Conservation (phyloP, 805 yeast species). For the Spencermartinsiella europaea region DNA sequence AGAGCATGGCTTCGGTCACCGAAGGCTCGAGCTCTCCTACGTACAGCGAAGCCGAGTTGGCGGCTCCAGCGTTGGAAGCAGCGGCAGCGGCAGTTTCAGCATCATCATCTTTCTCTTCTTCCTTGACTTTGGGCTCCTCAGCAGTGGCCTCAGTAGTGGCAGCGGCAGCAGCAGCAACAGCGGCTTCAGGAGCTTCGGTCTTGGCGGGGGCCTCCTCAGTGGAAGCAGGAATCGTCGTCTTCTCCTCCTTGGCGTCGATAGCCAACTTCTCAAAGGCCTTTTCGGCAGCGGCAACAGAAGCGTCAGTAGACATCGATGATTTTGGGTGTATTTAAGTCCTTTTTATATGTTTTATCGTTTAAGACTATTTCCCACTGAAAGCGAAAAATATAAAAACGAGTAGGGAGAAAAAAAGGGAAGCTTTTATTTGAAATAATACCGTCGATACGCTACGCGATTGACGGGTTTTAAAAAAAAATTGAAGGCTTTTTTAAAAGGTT, state of each 20-base stretch:
- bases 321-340: no score
- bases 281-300: slow-evolving; percentile 33
- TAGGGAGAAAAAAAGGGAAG: slow-evolving; percentile 6
- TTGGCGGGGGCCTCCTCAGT: slow-evolving; percentile 54
- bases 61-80: slow-evolving; percentile 33
- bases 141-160: slow-evolving; percentile 20
- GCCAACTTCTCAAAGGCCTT: slow-evolving; percentile 33
- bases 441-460: no score
- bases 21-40: slow-evolving; percentile 95
- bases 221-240: slow-evolving; percentile 28
- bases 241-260: slow-evolving; percentile 23
- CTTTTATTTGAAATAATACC: no score
- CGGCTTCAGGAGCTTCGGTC: slow-evolving; percentile 37
- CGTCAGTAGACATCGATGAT: slow-evolving; percentile 28
- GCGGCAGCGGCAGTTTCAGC: slow-evolving; percentile 18
- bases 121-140: slow-evolving; percentile 24
- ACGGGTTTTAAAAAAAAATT: no score
- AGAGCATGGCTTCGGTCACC: slow-evolving; percentile 90
- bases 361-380: no score
- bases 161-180: slow-evolving; percentile 20
- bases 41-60: slow-evolving; percentile 74
- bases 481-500: no score
- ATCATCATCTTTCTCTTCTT: slow-evolving; percentile 23
- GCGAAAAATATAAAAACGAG: neutral
- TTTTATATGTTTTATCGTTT: no score